phyloP scores from a whole-genome alignment of 768 basidiomycete genomes.

The Mycena kentingensis region DNA sequence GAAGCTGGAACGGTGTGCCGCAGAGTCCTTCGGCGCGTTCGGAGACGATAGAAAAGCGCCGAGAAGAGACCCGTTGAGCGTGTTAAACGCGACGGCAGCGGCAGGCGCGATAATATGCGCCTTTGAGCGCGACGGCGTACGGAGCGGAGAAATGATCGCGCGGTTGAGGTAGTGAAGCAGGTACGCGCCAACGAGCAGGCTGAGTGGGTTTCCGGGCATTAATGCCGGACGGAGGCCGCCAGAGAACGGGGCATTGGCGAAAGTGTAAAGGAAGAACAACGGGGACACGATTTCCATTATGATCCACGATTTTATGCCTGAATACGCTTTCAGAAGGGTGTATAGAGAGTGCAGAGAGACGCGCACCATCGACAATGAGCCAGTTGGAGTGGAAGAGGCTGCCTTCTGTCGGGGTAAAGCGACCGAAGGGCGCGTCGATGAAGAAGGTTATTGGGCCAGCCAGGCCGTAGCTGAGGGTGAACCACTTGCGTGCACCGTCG shows the following conservation, averaged over 20 bases:
- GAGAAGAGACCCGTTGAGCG: conserved; percentile 68
- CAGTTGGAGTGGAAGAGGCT: conserved; percentile 44
- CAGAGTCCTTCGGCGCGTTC: conserved; percentile 37
- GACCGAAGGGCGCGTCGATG: conserved; percentile 79
- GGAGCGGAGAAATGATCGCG: conserved; percentile 74
- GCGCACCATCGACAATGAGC: conserved; percentile 62
- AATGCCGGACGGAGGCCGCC: conserved; percentile 30
- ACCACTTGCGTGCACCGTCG: conserved; percentile 41
- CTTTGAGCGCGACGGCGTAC: conserved; percentile 77
- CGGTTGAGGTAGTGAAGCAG: conserved; percentile 84
- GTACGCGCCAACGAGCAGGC: conserved; percentile 58
- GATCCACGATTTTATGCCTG: conserved; percentile 62
- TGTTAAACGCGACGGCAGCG: conserved; percentile 63
- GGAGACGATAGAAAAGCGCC: conserved; percentile 71
- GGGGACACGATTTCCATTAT: conserved; percentile 75
- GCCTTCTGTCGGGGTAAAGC: conserved; percentile 54
- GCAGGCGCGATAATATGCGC: conserved; percentile 69
- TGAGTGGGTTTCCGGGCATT: conserved; percentile 42
- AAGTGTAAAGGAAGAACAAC: conserved; percentile 49
- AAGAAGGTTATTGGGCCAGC: conserved; percentile 44
- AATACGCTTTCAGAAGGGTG: neutral
- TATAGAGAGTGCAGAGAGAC: neutral
- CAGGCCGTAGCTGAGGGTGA: conserved; percentile 42
- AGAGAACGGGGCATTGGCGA: conserved; percentile 52
- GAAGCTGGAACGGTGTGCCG: conserved; percentile 46